A percentile compares a stretch with the other conserved stretches of the same genome.
phyloP scores from a whole-genome alignment of 2,329 filamentous ascomycete species.

The Amphichorda felina region DNA sequence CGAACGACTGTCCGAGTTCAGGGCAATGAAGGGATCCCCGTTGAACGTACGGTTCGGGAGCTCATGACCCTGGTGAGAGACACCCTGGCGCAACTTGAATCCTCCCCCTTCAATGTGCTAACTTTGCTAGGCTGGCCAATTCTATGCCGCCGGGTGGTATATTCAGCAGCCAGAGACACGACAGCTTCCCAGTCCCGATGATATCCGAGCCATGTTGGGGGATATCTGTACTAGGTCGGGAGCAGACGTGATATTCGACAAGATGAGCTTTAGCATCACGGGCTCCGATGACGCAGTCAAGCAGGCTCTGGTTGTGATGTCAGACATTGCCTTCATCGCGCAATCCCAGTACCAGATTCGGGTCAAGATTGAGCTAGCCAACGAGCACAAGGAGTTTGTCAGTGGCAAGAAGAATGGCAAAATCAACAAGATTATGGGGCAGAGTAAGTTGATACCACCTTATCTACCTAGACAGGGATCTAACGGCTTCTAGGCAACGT shows the following conservation, averaged over 20 bases:
- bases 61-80: constrained; percentile 77
- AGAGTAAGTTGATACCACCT: constrained; percentile 41
- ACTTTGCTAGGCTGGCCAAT: constrained; percentile 67
- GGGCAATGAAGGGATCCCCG: constrained; percentile 83
- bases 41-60: constrained; percentile 89
- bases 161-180: constrained; percentile 65
- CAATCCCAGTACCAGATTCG: constrained; percentile 85
- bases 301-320: constrained; percentile 85
- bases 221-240: constrained; percentile 96
- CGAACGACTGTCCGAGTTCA: constrained; percentile 81
- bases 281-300: constrained; percentile 96
- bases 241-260: constrained; percentile 89
- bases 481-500: constrained; percentile 57
- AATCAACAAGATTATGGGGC: constrained; percentile 99
- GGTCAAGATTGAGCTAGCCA: constrained; percentile 96
- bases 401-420: constrained; percentile 99
- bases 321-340: constrained; percentile 79
- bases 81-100: too few relatives aligned
- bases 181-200: constrained; percentile 49
- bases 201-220: constrained; percentile 81
- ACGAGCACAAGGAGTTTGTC: constrained; percentile 99
- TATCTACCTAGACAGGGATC: constrained; percentile 4
- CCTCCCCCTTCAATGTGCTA: too few relatives aligned
- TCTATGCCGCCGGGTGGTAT: constrained; percentile 96
- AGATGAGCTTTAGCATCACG: constrained; percentile 84